Evolutionary conservation across 2,329 filamentous ascomycete species (phyloP).

Genomic region (Cladosporium cucumerinum): DNA sequence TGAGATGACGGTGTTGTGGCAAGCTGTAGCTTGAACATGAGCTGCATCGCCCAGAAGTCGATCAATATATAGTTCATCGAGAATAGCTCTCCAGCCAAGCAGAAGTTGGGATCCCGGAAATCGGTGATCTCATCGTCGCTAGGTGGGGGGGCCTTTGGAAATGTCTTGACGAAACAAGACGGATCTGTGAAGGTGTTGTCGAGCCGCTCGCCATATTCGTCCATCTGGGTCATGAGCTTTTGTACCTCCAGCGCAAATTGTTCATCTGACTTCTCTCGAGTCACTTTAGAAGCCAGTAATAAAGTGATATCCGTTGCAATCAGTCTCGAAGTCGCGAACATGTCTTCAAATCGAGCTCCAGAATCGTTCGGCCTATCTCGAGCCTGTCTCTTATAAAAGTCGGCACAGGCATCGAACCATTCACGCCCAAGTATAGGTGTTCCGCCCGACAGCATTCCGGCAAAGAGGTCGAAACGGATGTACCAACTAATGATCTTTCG

Average conservation of each 20-base stretch:
- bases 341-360: constrained; percentile 59
- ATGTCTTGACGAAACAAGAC: constrained; percentile 61
- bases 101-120: constrained; percentile 65
- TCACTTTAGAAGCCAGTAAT: constrained; percentile 67
- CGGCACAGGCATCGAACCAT: constrained; percentile 69
- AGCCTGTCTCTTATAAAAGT: constrained; percentile 61
- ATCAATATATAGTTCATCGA: constrained; percentile 69
- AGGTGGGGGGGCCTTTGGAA: constrained; percentile 51
- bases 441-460: constrained; percentile 77
- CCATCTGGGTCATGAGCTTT: constrained; percentile 50
- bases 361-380: constrained; percentile 60
- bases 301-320: constrained; percentile 78
- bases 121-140: constrained; percentile 65
- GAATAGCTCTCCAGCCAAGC: constrained; percentile 70
- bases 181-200: constrained; percentile 61
- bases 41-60: constrained; percentile 73
- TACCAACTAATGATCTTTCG: constrained; percentile 85
- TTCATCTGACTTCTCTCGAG: constrained; percentile 62
- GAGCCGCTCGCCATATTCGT: constrained; percentile 44
- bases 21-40: constrained; percentile 78
- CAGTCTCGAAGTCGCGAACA: constrained; percentile 63
- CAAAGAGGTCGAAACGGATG: constrained; percentile 78
- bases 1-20: constrained; percentile 45
- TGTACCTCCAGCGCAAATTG: constrained; percentile 62
- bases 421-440: constrained; percentile 69